phyloP scores from a whole-genome alignment of 2,329 filamentous ascomycete genomes.

The Amauroascus verrucosus region DNA sequence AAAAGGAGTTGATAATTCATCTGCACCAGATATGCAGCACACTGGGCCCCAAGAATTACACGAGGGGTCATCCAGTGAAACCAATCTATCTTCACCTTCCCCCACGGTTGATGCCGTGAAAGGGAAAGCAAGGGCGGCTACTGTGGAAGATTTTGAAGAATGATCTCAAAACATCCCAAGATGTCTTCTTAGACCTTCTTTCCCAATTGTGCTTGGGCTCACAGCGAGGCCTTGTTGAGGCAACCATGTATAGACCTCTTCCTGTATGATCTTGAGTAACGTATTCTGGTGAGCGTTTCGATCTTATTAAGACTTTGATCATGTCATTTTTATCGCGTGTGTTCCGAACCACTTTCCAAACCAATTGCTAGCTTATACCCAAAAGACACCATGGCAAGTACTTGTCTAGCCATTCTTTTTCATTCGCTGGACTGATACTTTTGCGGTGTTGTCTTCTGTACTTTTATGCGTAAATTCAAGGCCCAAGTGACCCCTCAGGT shows the following conservation, averaged over 20 bases:
- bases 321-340: neutral
- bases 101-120: slow-evolving; percentile 1
- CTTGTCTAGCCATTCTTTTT: neutral
- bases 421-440: neutral
- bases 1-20: neutral
- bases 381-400: neutral
- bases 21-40: neutral
- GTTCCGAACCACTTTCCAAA: neutral
- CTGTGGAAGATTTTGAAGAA: slow-evolving; percentile 17
- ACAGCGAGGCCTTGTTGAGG: too few species aligned
- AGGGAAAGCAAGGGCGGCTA: slow-evolving; percentile 17
- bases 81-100: neutral
- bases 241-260: neutral
- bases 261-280: neutral
- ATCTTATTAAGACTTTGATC: neutral
- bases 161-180: neutral
- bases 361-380: neutral
- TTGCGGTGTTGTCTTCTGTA: neutral
- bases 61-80: neutral
- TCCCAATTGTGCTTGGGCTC: neutral
- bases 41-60: neutral
- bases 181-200: neutral
- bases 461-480: neutral
- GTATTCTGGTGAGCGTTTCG: neutral
- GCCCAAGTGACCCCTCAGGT: neutral